A percentile compares a stretch with the other conserved stretches of the same genome.
phyloP scores from a whole-genome alignment of 257 asterid genomes.

The Przewalskia tangutica region DNA sequence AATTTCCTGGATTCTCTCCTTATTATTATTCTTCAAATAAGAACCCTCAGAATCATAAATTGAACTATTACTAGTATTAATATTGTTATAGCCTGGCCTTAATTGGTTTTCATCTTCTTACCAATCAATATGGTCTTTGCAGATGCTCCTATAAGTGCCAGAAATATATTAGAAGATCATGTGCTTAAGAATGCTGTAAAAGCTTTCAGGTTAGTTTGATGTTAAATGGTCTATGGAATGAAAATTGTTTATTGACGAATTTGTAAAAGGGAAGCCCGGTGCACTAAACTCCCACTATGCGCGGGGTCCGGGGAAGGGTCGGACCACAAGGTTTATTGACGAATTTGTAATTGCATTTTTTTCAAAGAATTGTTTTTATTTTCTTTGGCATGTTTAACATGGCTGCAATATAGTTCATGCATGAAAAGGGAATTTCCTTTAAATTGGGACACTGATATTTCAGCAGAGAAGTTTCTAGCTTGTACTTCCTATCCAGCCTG shows the following conservation, averaged over 20 bases:
- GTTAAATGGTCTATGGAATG: not conserved
- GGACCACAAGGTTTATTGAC: too few relatives aligned
- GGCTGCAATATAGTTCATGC: not conserved
- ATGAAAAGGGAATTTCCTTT: not conserved
- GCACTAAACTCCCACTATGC: too few relatives aligned
- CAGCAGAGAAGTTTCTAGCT: not conserved
- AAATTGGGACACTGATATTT: not conserved
- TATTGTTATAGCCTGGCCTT: not conserved
- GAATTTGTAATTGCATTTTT: not conserved
- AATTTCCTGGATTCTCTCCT: too few relatives aligned
- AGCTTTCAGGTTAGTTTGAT: slow-evolving; percentile 46
- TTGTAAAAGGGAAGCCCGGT: too few relatives aligned
- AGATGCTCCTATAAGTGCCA: slow-evolving; percentile 69
- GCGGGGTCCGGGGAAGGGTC: too few relatives aligned
- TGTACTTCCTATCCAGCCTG: not conserved
- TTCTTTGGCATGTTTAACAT: not conserved
- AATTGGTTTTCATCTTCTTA: slow-evolving; percentile 5
- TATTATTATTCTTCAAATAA: too few relatives aligned
- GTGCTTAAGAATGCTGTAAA: slow-evolving; percentile 87
- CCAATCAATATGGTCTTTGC: slow-evolving; percentile 18
- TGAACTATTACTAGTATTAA: too few relatives aligned
- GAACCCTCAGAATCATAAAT: too few relatives aligned
- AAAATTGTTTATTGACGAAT: not conserved
- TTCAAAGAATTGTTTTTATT: not conserved
- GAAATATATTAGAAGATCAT: slow-evolving; percentile 77